These are phyloP conservation scores for Talaromyces marneffei DNA, from an alignment of 2,329 filamentous ascomycete species.

Conservation along the genomic window DNA sequence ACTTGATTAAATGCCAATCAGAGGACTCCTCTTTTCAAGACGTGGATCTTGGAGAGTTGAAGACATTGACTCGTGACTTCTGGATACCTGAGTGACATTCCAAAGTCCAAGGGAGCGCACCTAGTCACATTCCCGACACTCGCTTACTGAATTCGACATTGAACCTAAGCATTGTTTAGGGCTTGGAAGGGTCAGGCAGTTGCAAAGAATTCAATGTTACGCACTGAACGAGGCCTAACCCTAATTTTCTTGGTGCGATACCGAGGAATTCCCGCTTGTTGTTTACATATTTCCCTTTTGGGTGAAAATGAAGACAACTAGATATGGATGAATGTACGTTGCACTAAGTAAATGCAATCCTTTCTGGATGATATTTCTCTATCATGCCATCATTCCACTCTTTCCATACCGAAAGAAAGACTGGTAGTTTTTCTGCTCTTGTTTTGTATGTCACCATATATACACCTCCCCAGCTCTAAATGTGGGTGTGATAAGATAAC, in stretches of 20 bases:
- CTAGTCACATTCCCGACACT: constrained; percentile 1
- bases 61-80: too few relatives aligned
- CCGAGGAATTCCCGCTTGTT: constrained; percentile 1
- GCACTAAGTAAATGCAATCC: too few relatives aligned
- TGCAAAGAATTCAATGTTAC: too few relatives aligned
- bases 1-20: too few relatives aligned
- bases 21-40: too few relatives aligned
- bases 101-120: background rate
- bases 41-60: too few relatives aligned
- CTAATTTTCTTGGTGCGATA: background rate
- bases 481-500: background rate
- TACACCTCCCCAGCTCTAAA: background rate
- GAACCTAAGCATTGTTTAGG: background rate
- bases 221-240: background rate
- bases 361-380: background rate
- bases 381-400: background rate
- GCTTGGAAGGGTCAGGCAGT: too few relatives aligned
- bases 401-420: too few relatives aligned
- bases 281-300: constrained; percentile 4
- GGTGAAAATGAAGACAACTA: background rate
- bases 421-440: background rate
- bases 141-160: background rate
- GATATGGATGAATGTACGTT: background rate
- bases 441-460: background rate
- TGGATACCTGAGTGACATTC: background rate